Percentiles rank a stretch among this genome's conserved stretches.
phyloP scores from a whole-genome alignment of 208 protist species.

The Leishmania tropica region DNA sequence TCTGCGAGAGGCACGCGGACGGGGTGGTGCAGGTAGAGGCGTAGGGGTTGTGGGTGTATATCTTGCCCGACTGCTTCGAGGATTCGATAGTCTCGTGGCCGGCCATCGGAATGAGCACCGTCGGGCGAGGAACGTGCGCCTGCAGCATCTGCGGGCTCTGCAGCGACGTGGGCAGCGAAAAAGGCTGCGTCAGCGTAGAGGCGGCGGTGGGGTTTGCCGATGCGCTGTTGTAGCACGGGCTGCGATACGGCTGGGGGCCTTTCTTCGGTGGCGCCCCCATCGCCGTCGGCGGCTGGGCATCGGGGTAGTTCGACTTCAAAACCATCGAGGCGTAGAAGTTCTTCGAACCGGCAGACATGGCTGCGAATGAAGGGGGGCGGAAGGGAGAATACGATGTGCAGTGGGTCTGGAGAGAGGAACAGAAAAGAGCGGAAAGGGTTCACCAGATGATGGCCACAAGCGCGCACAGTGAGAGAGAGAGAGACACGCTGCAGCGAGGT shows the following conservation, averaged over 20 bases:
- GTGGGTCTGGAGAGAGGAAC: not conserved
- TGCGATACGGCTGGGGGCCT: slow-evolving; percentile 26
- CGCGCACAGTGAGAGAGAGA: not conserved
- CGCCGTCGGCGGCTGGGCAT: slow-evolving; percentile 14
- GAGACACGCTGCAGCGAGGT: not conserved
- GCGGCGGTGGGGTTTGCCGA: not conserved
- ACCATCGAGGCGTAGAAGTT: slow-evolving; percentile 67
- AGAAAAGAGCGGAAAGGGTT: not conserved
- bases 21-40: slow-evolving; percentile 38
- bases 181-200: not conserved
- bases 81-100: slow-evolving; percentile 20
- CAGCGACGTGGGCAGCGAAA: slow-evolving; percentile 1
- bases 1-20: slow-evolving; percentile 8
- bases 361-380: not conserved
- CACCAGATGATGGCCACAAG: not conserved
- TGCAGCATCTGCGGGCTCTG: slow-evolving; percentile 6
- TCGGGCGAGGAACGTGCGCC: not conserved
- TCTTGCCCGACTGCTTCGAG: slow-evolving; percentile 9
- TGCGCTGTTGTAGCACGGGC: slow-evolving; percentile 21
- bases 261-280: slow-evolving; percentile 9
- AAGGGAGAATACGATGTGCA: not conserved
- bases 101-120: slow-evolving; percentile 5
- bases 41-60: slow-evolving; percentile 83
- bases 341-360: slow-evolving; percentile 28
- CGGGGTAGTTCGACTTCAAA: slow-evolving; percentile 47